Base-by-base conservation (phyloP, 2,329 filamentous ascomycete genomes). In the Chrysosporium keratinophilum region DNA sequence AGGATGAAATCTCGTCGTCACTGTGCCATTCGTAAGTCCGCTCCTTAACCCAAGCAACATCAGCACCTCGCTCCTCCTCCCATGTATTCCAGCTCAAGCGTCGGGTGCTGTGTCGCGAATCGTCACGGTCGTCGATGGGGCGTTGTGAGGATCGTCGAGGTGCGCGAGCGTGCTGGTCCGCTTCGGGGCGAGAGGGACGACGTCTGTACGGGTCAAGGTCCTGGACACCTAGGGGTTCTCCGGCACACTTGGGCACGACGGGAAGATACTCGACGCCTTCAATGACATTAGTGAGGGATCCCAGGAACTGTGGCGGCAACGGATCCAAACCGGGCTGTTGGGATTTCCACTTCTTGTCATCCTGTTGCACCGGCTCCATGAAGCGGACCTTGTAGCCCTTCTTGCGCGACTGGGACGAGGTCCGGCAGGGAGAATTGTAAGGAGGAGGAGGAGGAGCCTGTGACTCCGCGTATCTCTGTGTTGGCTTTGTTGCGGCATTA, bases 1-100 rank as follows among this genome's bases (percentile, higher is more conserved):
- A 47, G 11, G 56, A 56, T 15, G 57, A 53, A 20, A 54, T 12
- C 20, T 60, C 58, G 42, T 59, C 57, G 19, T 60, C 58, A 39
- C 58, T 59, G 43, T 59, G 44, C 57, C 55, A 60, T 44, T 57
- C 58, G 14, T 46, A 40, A 17, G 23, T 17, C 41, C 34, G 17
- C 35, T 53, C 45, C 28, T 47, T 52, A 7, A 43, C 31, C 34
- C n/a, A 20, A 11, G 41, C 48, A 42, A 42, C 39, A 20, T 48
- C 15, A 15, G 20, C 42, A 41, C 39, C 45, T 14, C 28, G 39
- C 31, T 56, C 51, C 19, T 51, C 54, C 28, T 56, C 48, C n/a
- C 42, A 58, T 34, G 51, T 57, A 19, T 55, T 51, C 50, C 54
- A 48, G 49, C 50, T 57, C 42, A 51, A 42, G 7, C 41, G 40